Conservation (phyloP, 306 rosid species). For the Vigna angularis region DNA sequence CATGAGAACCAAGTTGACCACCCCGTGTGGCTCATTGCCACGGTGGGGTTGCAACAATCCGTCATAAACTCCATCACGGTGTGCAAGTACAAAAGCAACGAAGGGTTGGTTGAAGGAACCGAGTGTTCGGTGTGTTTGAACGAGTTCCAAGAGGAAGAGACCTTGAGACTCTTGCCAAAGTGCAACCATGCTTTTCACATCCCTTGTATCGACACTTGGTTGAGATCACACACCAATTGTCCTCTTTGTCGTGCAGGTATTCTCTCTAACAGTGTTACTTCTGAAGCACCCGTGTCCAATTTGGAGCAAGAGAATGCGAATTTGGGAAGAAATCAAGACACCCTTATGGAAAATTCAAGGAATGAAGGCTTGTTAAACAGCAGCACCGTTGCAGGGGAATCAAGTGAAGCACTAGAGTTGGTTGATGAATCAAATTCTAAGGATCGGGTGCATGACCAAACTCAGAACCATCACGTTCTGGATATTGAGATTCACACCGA, state of each 20-base stretch:
- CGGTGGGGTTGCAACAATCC: conserved; percentile 70
- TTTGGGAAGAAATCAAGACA: conserved; percentile 42
- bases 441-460: conserved; percentile 19
- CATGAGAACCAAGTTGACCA: conserved; percentile 63
- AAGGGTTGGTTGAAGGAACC: conserved; percentile 74
- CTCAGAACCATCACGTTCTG: neutral
- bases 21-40: conserved; percentile 75
- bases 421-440: conserved; percentile 37
- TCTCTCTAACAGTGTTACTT: conserved; percentile 32
- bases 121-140: conserved; percentile 77
- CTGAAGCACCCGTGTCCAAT: conserved; percentile 33
- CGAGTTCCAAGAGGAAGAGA: conserved; percentile 67
- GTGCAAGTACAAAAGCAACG: conserved; percentile 56
- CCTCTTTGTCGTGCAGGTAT: conserved; percentile 74
- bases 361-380: conserved; percentile 39
- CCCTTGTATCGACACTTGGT: conserved; percentile 74
- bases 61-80: conserved; percentile 69
- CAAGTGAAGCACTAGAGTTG: conserved; percentile 45
- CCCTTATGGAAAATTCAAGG: conserved; percentile 46
- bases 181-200: conserved; percentile 79
- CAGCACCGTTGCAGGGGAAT: conserved; percentile 38
- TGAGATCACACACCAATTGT: conserved; percentile 76
- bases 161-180: conserved; percentile 67
- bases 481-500: neutral
- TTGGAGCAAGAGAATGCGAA: conserved; percentile 43